Conservation (phyloP, 148 eudicot genomes). For the Fallopia convolvulus region DNA sequence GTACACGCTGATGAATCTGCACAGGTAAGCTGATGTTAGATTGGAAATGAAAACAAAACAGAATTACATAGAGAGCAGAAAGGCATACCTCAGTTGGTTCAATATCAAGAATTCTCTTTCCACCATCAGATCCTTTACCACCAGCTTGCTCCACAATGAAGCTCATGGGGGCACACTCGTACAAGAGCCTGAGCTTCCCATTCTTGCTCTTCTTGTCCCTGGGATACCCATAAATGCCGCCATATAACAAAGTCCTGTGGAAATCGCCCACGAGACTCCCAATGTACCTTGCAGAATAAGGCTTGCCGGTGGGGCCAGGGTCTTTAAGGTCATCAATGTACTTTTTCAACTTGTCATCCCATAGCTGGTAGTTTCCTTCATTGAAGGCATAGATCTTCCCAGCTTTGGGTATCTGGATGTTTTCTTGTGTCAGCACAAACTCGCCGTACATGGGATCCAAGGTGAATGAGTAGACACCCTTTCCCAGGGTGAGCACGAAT, state of each 20-base stretch:
- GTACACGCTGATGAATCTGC: conserved; percentile 95
- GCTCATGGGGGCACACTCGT: conserved; percentile 99
- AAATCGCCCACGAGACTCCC: conserved; percentile 96
- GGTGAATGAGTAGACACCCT: conserved; percentile 80
- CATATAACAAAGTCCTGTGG: conserved; percentile 78
- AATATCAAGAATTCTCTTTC: conserved; percentile 68
- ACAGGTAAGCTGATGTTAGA: background rate
- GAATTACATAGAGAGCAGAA: background rate
- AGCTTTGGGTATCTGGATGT: conserved; percentile 70
- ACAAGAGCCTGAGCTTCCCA: conserved; percentile 81
- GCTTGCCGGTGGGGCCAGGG: conserved; percentile 81
- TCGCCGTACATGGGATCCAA: conserved; percentile 97
- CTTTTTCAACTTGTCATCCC: conserved; percentile 92
- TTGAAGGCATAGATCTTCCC: conserved; percentile 90
- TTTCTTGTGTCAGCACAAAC: conserved; percentile 73
- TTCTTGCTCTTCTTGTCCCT: conserved; percentile 85
- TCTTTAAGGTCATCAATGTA: conserved; percentile 87
- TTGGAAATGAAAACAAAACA: too few species aligned
- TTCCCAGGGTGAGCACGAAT: conserved; percentile 79
- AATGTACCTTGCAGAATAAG: conserved; percentile 83
- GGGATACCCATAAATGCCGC: conserved; percentile 94
- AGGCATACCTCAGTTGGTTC: conserved; percentile 64
- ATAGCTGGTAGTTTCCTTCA: conserved; percentile 90
- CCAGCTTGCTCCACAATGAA: conserved; percentile 94
- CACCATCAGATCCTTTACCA: conserved; percentile 94